phyloP scores from a whole-genome alignment of 768 basidiomycete species.

The Tulasnella calospora region DNA sequence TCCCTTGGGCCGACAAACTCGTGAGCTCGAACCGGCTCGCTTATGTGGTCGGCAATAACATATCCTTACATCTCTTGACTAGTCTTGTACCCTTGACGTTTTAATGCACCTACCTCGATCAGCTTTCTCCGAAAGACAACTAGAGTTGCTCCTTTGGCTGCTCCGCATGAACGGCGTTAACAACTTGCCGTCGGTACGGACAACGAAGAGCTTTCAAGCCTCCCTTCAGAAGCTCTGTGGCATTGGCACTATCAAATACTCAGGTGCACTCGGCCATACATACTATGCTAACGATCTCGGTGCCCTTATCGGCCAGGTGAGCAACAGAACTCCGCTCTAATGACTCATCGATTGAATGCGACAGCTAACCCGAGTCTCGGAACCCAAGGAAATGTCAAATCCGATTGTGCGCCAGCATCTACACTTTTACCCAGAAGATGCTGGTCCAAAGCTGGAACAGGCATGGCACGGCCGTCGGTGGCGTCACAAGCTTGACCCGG shows the following conservation, averaged over 20 bases:
- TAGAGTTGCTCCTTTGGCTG: neutral
- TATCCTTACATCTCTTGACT: neutral
- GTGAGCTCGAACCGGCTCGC: neutral
- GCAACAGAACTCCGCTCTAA: neutral
- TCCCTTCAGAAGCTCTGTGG: conserved; percentile 35
- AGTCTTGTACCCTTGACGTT: conserved; percentile 8
- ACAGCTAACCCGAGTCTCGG: no score
- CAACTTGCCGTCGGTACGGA: neutral
- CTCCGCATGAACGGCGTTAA: neutral
- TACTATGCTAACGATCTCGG: conserved; percentile 37
- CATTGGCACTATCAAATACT: conserved; percentile 34
- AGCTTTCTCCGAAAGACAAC: conserved; percentile 8
- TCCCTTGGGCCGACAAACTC: conserved; percentile 6
- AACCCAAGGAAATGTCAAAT: conserved; percentile 41
- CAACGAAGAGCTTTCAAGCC: conserved; percentile 25
- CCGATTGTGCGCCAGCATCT: conserved; percentile 37
- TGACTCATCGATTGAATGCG: no score
- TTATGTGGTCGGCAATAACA: neutral
- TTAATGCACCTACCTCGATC: neutral
- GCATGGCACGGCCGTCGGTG: conserved; percentile 34
- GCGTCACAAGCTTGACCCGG: conserved; percentile 33
- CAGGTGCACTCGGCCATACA: conserved; percentile 36
- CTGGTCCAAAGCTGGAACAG: conserved; percentile 31
- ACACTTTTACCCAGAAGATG: conserved; percentile 39
- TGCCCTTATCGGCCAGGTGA: conserved; percentile 38